Base-by-base conservation (phyloP, 2,329 filamentous ascomycete species). In the Phialemonium atrogriseum region DNA sequence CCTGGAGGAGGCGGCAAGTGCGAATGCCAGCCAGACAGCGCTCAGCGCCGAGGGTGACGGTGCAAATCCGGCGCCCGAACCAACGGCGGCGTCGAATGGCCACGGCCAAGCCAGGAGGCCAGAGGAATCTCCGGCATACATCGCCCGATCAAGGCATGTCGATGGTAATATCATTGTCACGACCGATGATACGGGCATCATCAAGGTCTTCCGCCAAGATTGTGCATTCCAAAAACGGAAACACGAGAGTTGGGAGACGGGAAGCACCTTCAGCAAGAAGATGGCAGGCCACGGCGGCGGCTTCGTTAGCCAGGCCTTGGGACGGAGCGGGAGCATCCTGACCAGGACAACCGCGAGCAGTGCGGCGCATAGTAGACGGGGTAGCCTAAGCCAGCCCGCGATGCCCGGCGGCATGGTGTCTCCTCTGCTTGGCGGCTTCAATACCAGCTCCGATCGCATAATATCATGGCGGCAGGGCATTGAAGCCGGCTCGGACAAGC, bases 161-260 rank as follows among this genome's bases (percentile, higher is more conserved):
- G 78, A 80, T 38, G 91, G 91, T 16, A 85, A 94, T 47, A 95
- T 98, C 40, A 80, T 98, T 34, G 75, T 96, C 30, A 94, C 89
- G 0, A 84, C 88, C 2, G 89, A 95, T 52, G 85, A 86, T 46
- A 78, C 77, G 1, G 91, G 91, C 21, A 74, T 77, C 16, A 91
- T 98, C 59, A 95, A 95, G 52, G 82, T 96, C 1, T 95, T 95
- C 51, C 76, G 91, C 13, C 89, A 96, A 55, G 91, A 98, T 52
- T 95, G 89, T 51, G 91, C 89, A 0, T 85, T 73, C 45, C 58
- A 68, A 29, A 94, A 94, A 56, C 78, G 89, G 5, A 71, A 75
- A 34, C 72, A 78, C 35, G 84, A 87, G 34, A 73, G 70, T 22
- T 89, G 81, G 80, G 86, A 94, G 44, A 77, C 80, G 0, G 71